Base-by-base conservation (phyloP, 1,284 basidiomycete species). In the Naganishia liquefaciens region DNA sequence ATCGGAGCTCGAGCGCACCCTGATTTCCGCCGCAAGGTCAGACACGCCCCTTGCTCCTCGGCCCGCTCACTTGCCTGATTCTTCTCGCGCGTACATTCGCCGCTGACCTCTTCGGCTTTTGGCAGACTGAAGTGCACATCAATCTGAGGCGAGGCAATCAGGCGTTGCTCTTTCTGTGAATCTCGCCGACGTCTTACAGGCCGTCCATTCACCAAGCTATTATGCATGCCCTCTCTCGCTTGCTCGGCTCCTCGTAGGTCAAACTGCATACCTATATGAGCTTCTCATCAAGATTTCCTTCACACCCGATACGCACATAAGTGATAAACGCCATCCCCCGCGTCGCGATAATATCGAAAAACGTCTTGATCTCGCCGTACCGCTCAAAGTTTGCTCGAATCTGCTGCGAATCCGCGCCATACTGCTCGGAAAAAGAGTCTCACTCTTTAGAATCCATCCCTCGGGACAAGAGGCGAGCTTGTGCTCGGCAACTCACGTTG, bases 311-410 rank as follows among this genome's bases (percentile, higher is more conserved):
- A 85, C 93, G 85, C 80, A 96, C 93, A 76, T 91, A 99, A 60
- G 94, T 98, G 62, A 98, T 89, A 79, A 99, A 99, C 5, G 95
- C 89, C 88, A 99, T 94, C 21, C 95, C 95, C 66, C 95, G 86
- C 39, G 91, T 94, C 54, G 87, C 85, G 68, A 97, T 91, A 37
- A 97, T 82, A 78, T 99, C 95, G 77, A 96, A 98, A 78, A 94
- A 97, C 1, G 91, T 94, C 80, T 93, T 93, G 80, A 98, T 90
- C 75, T 94, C 91, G 66, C 95, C 95, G 76, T 91, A 91, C 67
- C 89, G 86, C 78, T 91, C 90, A 79, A 98, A 99, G 61, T 86
- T 85, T 42, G 82, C 82, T 68, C 88, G 86, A n/a, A 98, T 87
- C 74, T 90, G 87, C 11, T 87, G 85, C 70, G 89, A 88, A 71